Evolutionary conservation across 176 grass and related monocot genomes (phyloP), one percentile per base, ranked within the genome.

Genomic region (Oryza rufipogon): DNA sequence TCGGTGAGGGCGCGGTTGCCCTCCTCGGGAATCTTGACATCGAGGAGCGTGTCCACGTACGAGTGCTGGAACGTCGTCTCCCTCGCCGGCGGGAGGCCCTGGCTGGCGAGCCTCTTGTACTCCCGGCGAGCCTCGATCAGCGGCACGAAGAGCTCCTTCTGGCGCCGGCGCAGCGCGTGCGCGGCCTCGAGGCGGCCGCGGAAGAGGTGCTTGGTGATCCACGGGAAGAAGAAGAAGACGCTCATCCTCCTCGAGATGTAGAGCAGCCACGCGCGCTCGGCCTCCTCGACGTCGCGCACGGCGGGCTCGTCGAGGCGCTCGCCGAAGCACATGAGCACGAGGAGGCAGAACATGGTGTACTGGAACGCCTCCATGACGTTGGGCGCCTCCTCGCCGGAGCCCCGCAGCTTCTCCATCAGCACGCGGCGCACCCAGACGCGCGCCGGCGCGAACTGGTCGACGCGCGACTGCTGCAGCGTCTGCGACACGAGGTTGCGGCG

Each of bases 271-370:
- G 41, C 66, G 13, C 81, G 72, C 66, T 90, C 76, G 30, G 64
- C 48, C 4, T 23, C 30, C 33, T 70, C 83, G 36, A 89, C 77
- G 17, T 60, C 68, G 20, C 73, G 44, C 32, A 86, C 60, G 2
- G 75, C 38, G 17, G 67, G 26, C 74, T 89, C 83, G 25, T 86
- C 73, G 10, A 92, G 74, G 1, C 72, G 73, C 83, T 89, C 83
- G 15, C 91, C 80, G 58, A 92, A 92, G 88, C 91, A 92, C 80
- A 90, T 90, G 32, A 80, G 66, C 32, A 81, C 84, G 45, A 92
- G 87, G 6, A 89, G 71, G 68, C 49, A 81, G 69, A 90, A 92
- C 87, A 90, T 87, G 51, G 83, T 14, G 66, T 80, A 90, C 47
- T 78, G 91, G 23, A 92, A 77, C 9, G 68, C 68, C 9, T 70